These are phyloP conservation scores for Hanseniaspora taiwanica DNA, from an alignment of 805 yeast genomes.

Conservation along the genomic window DNA sequence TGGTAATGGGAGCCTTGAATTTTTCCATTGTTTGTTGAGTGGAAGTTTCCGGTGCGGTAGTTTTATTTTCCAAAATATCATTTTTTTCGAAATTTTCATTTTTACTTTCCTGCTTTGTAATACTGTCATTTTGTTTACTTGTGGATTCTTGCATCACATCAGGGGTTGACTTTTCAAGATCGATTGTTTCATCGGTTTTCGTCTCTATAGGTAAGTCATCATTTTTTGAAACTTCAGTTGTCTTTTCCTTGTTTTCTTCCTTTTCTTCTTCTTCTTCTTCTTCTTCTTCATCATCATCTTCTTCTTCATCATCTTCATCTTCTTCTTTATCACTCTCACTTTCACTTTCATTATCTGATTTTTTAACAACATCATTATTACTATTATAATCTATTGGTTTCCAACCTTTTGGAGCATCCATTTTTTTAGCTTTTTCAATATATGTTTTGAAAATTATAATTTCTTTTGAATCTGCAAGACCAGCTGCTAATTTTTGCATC, in stretches of 20 bases:
- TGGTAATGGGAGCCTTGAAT: neutral
- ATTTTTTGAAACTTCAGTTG: neutral
- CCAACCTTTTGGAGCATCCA: conserved; percentile 43
- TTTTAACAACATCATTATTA: neutral
- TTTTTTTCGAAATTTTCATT: neutral
- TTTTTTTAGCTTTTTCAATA: conserved; percentile 62
- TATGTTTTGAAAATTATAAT: conserved; percentile 69
- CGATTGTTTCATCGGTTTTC: too few species aligned
- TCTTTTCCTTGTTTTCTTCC: conserved; percentile 12
- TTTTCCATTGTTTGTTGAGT: too few species aligned
- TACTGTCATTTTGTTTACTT: too few species aligned
- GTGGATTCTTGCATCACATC: too few species aligned
- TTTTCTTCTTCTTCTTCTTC: conserved; percentile 8
- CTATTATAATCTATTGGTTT: conserved; percentile 9
- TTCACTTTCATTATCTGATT: conserved; percentile 5
- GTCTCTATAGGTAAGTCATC: too few species aligned
- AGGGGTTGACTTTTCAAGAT: too few species aligned
- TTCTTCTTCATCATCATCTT: conserved; percentile 6
- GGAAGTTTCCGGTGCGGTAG: too few species aligned
- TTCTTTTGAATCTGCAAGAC: conserved; percentile 59
- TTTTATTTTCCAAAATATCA: neutral
- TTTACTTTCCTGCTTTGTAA: neutral
- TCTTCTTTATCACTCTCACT: conserved; percentile 8
- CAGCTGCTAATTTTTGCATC: conserved; percentile 81
- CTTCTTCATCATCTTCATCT: conserved; percentile 1